Base-by-base conservation (phyloP, 2,329 filamentous ascomycete species). In the Zymoseptoria pseudotritici region DNA sequence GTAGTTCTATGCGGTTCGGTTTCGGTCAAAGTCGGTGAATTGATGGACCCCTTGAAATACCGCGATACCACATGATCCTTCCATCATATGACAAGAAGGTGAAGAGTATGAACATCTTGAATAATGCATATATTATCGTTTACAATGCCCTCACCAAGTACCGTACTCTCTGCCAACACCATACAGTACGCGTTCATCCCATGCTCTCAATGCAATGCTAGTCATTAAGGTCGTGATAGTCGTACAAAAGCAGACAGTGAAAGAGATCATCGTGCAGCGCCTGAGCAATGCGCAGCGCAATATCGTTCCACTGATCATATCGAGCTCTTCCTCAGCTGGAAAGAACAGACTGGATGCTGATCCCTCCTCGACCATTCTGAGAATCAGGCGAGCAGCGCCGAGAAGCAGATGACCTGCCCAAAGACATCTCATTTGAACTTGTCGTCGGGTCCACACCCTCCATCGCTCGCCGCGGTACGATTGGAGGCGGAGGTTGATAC, bases 341-440 rank as follows among this genome's bases (percentile, higher is more conserved):
- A 6, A 72, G 67, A 49, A 73, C 66, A 19, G 70, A 70, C 58
- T 71, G 67, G 31, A 73, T 73, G 62, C 69, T 72, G 58, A 70
- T 66, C 10, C 65, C 68, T 8, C 64, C 61, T 50, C 66, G 59
- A 9, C 62, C 65, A 42, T 61, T 67, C 51, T 66, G 63, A 13
- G 65, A 65, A 10, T 68, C 66, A 5, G 63, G 67, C 24, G 69
- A 67, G 56, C 61, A 63, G 17, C 68, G 66, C 36, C 54, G 61
- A 54, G 53, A 59, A 46, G 42, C 57, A 26, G 58, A 54, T 20
- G 36, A 29, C 42, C 31, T 57, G 13, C 42, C 36, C 19, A 57
- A 65, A 55, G 54, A 52, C 53, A 58, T 58, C 22, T 61, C 65
- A 56, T 62, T 60, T 17, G 65, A 65, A 58, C 63, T 67, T 2